Base-by-base conservation (phyloP, 495 filamentous ascomycete species). In the Hypoxylon crocopeplum region DNA sequence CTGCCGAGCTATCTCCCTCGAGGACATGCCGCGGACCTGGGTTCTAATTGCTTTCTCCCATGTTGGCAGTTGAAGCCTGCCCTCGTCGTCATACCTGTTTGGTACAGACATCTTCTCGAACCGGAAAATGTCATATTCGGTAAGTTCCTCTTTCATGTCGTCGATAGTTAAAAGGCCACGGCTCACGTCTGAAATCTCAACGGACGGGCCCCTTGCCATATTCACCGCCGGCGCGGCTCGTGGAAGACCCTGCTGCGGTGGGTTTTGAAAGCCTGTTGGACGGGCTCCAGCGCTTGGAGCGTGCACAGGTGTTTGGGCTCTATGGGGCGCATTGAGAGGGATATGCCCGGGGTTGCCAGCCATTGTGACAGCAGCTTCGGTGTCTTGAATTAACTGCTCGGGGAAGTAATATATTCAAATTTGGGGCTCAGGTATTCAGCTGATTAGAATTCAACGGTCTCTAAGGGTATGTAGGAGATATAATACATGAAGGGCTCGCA, bases 41-140 rank as follows among this genome's bases (percentile, higher is more conserved):
- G 49, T 62, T 20, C 53, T 54, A 11, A 62, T 47, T 3, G 50
- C 69, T 22, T 48, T 53, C 7, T 68, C 62, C 75, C 75, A 77
- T 3, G 57, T 67, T 7, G 64, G 46, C 3, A 54, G 47, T 29
- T 48, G 50, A 36, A 36, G 53, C 3, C 25, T 51, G 24, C 69
- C 72, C 16, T 71, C 54, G 33, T 58, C 51, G 41, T 69, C 69
- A 24, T 67, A 56, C 11, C 24, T 54, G 13, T 56, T 48, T 21
- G 64, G 53, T 27, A 53, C 44, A 8, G 53, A 17, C 39, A 59
- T 38, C 53, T 60, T 69, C 40, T 73, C 67, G 22, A 74, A 69
- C 1, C 72, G 70, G 45, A 69, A 62, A 3, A 70, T 60, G 17
- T 20, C 32, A 45, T 70, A 74, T 3, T 72, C 64, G 0, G 73